Base-by-base conservation (phyloP, 768 basidiomycete genomes). In the Rhodotorula toruloides region DNA sequence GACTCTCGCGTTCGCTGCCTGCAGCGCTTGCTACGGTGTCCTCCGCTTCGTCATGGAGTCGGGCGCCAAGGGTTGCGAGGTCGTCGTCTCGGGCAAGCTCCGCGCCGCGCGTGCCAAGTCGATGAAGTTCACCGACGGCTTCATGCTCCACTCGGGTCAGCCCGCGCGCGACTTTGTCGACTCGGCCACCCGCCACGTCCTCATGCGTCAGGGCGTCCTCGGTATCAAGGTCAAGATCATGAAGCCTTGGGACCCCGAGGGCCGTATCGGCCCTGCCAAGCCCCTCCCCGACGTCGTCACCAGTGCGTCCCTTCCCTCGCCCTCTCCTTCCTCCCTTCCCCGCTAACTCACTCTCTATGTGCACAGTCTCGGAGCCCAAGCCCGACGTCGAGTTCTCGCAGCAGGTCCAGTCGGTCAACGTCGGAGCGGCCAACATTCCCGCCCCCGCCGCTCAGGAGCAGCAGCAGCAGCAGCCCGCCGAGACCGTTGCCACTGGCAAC, bases 151-250 rank as follows among this genome's bases (percentile, higher is more conserved):
- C 78, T 98, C 93, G 22, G 71, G 71, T 48, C 96, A 99, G 82
- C 96, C 96, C 73, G 87, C 86, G 54, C 83, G 86, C 60, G 96
- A 99, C 78, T 99, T 93, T 76, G 92, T 99, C 70, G 94, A 98
- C 82, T 84, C 90, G 74, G 96, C 96, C 66, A 93, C 97, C 75
- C 86, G 96, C 74, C 96, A 99, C 83, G 96, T 98, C 75, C 85
- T 98, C 75, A 86, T 99, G 72, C 88, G 90, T 75, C 96, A 99
- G 79, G 96, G 96, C 86, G 96, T 99, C 56, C 85, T 99, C 70
- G 96, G 96, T 77, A 97, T 99, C 85, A 99, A 99, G 81, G 96
- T 99, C 77, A 99, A 98, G 82, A 99, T 98, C 80, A 99, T 99
- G 96, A 93, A 94, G 81, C 90, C 87, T 57, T 87, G 82, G 78